Evolutionary conservation across 306 rosid genomes (phyloP).

Genomic region (Astragalus membranaceus): DNA sequence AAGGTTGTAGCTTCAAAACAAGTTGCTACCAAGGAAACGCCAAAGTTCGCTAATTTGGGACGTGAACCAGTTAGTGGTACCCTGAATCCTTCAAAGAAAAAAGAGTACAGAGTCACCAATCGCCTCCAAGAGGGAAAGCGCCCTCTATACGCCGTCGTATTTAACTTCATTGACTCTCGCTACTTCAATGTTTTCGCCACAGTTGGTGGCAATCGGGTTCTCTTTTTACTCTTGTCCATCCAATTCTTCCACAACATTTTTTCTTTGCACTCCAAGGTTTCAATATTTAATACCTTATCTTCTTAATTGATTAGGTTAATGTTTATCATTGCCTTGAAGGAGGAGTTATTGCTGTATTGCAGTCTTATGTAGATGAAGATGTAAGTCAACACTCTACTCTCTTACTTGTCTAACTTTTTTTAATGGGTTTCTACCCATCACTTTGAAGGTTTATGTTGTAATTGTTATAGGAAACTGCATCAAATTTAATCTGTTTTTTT

Average conservation of each 20-base stretch:
- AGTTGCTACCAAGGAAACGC: constrained; percentile 25
- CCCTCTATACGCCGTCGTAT: constrained; percentile 80
- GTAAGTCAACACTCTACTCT: constrained; percentile 38
- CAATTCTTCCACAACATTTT: background rate
- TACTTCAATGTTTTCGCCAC: constrained; percentile 84
- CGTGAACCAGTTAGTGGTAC: constrained; percentile 76
- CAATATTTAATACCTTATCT: background rate
- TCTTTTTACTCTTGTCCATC: background rate
- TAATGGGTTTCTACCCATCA: background rate
- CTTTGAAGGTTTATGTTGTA: background rate
- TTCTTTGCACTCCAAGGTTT: background rate
- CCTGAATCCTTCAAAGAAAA: constrained; percentile 44
- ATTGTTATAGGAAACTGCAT: background rate
- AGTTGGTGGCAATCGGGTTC: constrained; percentile 81
- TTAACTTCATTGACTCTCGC: constrained; percentile 84
- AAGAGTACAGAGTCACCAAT: constrained; percentile 76
- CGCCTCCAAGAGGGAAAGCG: constrained; percentile 92
- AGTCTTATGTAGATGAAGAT: constrained; percentile 90
- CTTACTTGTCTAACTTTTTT: background rate
- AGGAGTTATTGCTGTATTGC: constrained; percentile 84
- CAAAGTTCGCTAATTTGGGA: constrained; percentile 51
- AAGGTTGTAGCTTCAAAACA: background rate
- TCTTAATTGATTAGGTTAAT: constrained; percentile 50
- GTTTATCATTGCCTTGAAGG: constrained; percentile 72
- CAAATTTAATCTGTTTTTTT: constrained; percentile 27